phyloP scores from a whole-genome alignment of 1,284 basidiomycete species.

The Leccinum pachyderme region DNA sequence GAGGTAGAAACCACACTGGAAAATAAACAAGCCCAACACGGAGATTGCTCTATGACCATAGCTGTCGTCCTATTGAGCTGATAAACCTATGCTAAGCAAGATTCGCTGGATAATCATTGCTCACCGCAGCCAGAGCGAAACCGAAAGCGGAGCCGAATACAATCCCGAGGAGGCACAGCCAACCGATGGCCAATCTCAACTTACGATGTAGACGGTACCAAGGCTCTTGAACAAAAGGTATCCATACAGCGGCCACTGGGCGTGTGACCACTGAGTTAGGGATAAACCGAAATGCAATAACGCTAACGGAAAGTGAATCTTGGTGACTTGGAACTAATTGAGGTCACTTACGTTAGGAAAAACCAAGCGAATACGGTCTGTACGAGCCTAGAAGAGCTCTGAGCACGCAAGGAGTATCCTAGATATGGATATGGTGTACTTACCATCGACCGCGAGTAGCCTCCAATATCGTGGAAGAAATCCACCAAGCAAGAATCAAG shows the following conservation, averaged over 20 bases:
- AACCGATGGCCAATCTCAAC: slow-evolving; percentile 62
- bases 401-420: slow-evolving; percentile 10
- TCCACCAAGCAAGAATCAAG: slow-evolving; percentile 79
- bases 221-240: slow-evolving; percentile 59
- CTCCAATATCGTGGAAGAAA: slow-evolving; percentile 63
- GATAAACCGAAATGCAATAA: slow-evolving; percentile 79
- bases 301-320: slow-evolving; percentile 37
- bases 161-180: slow-evolving; percentile 70
- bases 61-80: slow-evolving; percentile 48
- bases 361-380: slow-evolving; percentile 81
- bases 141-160: slow-evolving; percentile 84
- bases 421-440: slow-evolving; percentile 9
- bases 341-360: slow-evolving; percentile 57
- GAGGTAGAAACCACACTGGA: slow-evolving; percentile 71
- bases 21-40: slow-evolving; percentile 75
- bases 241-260: slow-evolving; percentile 68
- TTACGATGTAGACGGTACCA: slow-evolving; percentile 65
- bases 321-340: background rate
- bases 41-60: slow-evolving; percentile 80
- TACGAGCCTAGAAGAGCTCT: slow-evolving; percentile 51
- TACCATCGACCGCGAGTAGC: slow-evolving; percentile 75
- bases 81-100: slow-evolving; percentile 8
- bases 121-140: slow-evolving; percentile 58
- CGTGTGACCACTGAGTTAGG: slow-evolving; percentile 63
- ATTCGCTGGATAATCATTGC: slow-evolving; percentile 19